Evolutionary conservation across 805 yeast species (phyloP).

Genomic region (Cyberlindnera meyerae): DNA sequence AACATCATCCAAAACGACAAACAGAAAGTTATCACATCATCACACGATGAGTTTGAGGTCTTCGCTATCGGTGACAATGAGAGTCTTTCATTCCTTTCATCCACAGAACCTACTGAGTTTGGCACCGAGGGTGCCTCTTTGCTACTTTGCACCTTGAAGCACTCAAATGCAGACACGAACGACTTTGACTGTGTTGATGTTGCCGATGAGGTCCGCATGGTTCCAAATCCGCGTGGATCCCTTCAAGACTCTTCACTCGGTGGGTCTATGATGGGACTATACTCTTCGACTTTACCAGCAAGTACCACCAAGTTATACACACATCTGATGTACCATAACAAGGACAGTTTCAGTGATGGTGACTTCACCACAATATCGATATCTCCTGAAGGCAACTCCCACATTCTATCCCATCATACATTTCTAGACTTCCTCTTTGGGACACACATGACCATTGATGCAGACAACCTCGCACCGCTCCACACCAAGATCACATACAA

Average conservation of each 20-base stretch:
- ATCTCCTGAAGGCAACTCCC: background rate
- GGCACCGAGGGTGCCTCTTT: constrained; percentile 3
- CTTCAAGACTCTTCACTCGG: constrained; percentile 48
- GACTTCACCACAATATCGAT: constrained; percentile 10
- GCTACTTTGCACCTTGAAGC: constrained; percentile 10
- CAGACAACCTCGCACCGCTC: constrained; percentile 29
- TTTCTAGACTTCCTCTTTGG: constrained; percentile 20
- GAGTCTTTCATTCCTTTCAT: constrained; percentile 5
- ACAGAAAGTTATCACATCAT: background rate
- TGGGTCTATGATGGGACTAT: constrained; percentile 44
- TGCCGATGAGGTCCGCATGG: constrained; percentile 29
- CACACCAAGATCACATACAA: constrained; percentile 45
- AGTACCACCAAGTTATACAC: constrained; percentile 40
- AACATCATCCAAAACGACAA: constrained; percentile 9
- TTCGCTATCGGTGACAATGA: constrained; percentile 4
- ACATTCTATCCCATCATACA: constrained; percentile 2
- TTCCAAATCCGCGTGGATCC: constrained; percentile 47
- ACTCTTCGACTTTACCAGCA: constrained; percentile 40
- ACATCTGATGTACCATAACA: constrained; percentile 43
- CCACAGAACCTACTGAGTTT: constrained; percentile 1
- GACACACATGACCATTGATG: constrained; percentile 33
- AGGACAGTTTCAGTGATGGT: constrained; percentile 1
- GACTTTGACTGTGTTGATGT: constrained; percentile 41
- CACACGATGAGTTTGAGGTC: constrained; percentile 3
- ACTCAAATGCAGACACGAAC: constrained; percentile 1